Percentiles rank a stretch among this genome's conserved stretches.
Evolutionary conservation across 1,284 basidiomycete genomes (phyloP).

Genomic region (Ganoderma resinaceum): DNA sequence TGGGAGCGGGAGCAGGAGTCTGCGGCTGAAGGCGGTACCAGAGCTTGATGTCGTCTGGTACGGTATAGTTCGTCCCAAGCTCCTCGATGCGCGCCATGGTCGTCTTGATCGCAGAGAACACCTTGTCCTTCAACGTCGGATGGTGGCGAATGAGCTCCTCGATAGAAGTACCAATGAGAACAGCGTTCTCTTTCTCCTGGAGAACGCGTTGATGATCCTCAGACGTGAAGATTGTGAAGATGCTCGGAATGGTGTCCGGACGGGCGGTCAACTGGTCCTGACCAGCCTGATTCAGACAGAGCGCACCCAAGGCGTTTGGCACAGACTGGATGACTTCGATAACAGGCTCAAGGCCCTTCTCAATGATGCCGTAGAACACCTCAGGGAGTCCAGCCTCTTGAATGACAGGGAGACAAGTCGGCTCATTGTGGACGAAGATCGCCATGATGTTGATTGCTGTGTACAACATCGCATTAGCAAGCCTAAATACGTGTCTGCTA

Average conservation of each 20-base stretch:
- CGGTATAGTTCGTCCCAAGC: slow-evolving; percentile 66
- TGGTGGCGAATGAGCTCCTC: slow-evolving; percentile 98
- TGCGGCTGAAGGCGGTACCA: slow-evolving; percentile 64
- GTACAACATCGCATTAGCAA: slow-evolving; percentile 13
- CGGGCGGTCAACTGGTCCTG: slow-evolving; percentile 83
- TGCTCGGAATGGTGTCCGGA: slow-evolving; percentile 81
- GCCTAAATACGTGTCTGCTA: slow-evolving; percentile 1
- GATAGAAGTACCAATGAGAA: slow-evolving; percentile 86
- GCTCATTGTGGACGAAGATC: slow-evolving; percentile 99
- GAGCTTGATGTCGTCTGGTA: slow-evolving; percentile 64
- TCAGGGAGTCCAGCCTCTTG: slow-evolving; percentile 94
- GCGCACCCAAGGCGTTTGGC: slow-evolving; percentile 95
- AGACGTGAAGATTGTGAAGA: slow-evolving; percentile 89
- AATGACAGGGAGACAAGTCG: slow-evolving; percentile 90
- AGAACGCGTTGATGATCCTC: slow-evolving; percentile 88
- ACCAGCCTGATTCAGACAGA: slow-evolving; percentile 93
- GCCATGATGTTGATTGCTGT: slow-evolving; percentile 96
- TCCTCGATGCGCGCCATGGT: slow-evolving; percentile 79
- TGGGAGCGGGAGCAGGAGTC: slow-evolving; percentile 38
- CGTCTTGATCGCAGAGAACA: slow-evolving; percentile 79
- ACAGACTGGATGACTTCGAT: slow-evolving; percentile 94
- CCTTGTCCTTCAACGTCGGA: slow-evolving; percentile 82
- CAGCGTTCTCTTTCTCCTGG: slow-evolving; percentile 93
- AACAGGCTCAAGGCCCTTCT: slow-evolving; percentile 84
- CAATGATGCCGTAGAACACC: slow-evolving; percentile 87